phyloP scores from a whole-genome alignment of 371 early-diverging fungal genomes.

The Lichtheimia corymbifera region DNA sequence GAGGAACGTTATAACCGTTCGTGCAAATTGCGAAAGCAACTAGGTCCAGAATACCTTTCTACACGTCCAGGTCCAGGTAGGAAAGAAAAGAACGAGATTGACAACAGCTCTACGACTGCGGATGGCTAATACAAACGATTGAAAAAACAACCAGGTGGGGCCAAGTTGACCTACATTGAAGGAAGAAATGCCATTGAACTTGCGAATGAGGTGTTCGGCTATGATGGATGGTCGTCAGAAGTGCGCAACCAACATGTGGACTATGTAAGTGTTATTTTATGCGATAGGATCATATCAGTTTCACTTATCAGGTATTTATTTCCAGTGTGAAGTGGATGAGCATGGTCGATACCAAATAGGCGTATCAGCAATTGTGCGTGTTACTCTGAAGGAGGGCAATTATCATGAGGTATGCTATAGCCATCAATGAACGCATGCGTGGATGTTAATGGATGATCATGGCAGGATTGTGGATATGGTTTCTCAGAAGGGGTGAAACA shows the following conservation, averaged over 20 bases:
- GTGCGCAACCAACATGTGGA: constrained; percentile 80
- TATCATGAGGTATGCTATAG: constrained; percentile 78
- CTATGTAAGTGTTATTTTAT: constrained; percentile 57
- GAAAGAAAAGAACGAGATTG: background rate
- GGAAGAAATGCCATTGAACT: constrained; percentile 89
- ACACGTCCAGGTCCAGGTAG: constrained; percentile 17
- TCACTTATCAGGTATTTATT: background rate
- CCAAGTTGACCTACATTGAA: constrained; percentile 85
- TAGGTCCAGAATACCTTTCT: constrained; percentile 16
- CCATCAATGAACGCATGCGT: background rate
- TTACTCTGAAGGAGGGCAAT: constrained; percentile 94
- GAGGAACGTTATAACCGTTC: constrained; percentile 3
- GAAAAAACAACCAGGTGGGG: constrained; percentile 12
- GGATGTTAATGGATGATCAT: background rate
- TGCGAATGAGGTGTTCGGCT: constrained; percentile 98
- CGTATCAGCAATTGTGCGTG: constrained; percentile 79
- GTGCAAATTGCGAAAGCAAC: background rate
- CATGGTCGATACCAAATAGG: constrained; percentile 69
- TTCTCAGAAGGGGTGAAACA: constrained; percentile 78
- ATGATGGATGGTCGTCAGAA: constrained; percentile 94
- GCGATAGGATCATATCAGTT: background rate
- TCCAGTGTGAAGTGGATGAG: constrained; percentile 1
- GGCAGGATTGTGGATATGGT: constrained; percentile 47
- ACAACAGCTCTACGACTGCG: background rate
- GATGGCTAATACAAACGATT: background rate